Evolutionary conservation across 805 yeast species (phyloP).

Genomic region (Saccharomyces mikatae): DNA sequence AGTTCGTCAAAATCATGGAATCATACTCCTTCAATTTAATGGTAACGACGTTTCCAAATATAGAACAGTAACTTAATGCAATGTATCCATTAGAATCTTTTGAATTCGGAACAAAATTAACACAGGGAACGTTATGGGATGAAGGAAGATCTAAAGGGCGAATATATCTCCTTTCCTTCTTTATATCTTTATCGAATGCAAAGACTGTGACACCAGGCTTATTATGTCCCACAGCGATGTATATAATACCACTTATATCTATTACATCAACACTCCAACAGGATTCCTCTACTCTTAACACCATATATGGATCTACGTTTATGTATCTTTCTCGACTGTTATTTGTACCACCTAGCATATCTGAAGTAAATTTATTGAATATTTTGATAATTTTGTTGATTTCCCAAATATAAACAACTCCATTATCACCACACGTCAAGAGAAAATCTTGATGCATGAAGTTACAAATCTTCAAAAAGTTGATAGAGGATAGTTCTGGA

Average conservation of each 20-base stretch:
- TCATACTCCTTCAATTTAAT: slow-evolving; percentile 8
- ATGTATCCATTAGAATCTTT: slow-evolving; percentile 8
- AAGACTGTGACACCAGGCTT: slow-evolving; percentile 17
- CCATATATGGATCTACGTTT: slow-evolving; percentile 3
- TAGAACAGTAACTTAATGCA: slow-evolving; percentile 12
- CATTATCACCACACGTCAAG: slow-evolving; percentile 48
- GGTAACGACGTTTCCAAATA: slow-evolving; percentile 17
- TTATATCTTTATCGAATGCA: slow-evolving; percentile 1
- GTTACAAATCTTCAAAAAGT: slow-evolving; percentile 36
- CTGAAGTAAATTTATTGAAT: neutral
- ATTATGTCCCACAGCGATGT: slow-evolving; percentile 20
- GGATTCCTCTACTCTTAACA: slow-evolving; percentile 10
- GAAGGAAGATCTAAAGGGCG: slow-evolving; percentile 7
- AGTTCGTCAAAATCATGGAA: slow-evolving; percentile 1
- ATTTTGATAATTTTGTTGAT: slow-evolving; percentile 26
- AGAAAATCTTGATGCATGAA: slow-evolving; percentile 38
- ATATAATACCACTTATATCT: slow-evolving; percentile 1
- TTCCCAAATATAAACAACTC: slow-evolving; percentile 37
- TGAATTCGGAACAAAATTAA: slow-evolving; percentile 12
- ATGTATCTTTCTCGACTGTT: neutral
- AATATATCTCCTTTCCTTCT: neutral
- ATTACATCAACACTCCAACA: slow-evolving; percentile 22
- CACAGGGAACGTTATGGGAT: slow-evolving; percentile 14
- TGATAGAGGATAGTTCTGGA: slow-evolving; percentile 32
- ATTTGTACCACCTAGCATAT: neutral